Percentiles rank a stretch among this genome's conserved stretches.
Evolutionary conservation across 2,329 filamentous ascomycete genomes (phyloP).

Genomic region (Xylariomycetidae sp.): DNA sequence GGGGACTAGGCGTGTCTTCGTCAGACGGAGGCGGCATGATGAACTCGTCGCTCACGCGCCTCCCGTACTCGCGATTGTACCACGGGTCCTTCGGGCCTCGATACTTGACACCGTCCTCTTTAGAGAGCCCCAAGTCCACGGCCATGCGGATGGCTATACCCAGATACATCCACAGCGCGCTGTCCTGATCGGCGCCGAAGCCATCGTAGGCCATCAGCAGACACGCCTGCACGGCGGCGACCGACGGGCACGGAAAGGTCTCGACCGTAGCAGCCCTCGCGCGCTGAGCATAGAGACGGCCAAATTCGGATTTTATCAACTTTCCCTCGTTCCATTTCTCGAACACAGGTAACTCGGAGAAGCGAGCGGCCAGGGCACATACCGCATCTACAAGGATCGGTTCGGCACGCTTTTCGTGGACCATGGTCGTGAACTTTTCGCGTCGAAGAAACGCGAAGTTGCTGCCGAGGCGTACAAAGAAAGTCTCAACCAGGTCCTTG

Average conservation of each 20-base stretch:
- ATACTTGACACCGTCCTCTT: slow-evolving; percentile 67
- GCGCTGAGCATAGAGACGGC: slow-evolving; percentile 72
- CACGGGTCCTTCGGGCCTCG: slow-evolving; percentile 50
- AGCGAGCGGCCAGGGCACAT: slow-evolving; percentile 75
- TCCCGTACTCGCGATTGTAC: slow-evolving; percentile 41
- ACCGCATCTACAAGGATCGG: slow-evolving; percentile 83
- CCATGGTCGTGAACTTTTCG: slow-evolving; percentile 66
- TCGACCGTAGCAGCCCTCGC: slow-evolving; percentile 81
- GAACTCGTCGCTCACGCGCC: slow-evolving; percentile 25
- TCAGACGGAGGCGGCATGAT: slow-evolving; percentile 31
- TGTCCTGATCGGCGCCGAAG: slow-evolving; percentile 84
- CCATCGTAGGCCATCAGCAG: slow-evolving; percentile 83
- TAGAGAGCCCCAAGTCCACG: slow-evolving; percentile 76
- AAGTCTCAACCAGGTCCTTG: slow-evolving; percentile 70
- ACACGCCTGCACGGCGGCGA: slow-evolving; percentile 79
- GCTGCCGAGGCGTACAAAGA: slow-evolving; percentile 78
- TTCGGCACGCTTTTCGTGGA: slow-evolving; percentile 77
- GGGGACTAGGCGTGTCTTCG: slow-evolving; percentile 35
- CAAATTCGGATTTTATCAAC: slow-evolving; percentile 60
- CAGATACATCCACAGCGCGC: slow-evolving; percentile 89
- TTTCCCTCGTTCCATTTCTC: slow-evolving; percentile 45
- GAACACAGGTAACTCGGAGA: slow-evolving; percentile 60
- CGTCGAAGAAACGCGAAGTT: slow-evolving; percentile 80
- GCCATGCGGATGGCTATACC: slow-evolving; percentile 83
- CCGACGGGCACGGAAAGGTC: slow-evolving; percentile 75